A percentile compares a stretch with the other conserved stretches of the same genome.
Conservation (phyloP, 2,329 filamentous ascomycete species). For the Amauroascus verrucosus region DNA sequence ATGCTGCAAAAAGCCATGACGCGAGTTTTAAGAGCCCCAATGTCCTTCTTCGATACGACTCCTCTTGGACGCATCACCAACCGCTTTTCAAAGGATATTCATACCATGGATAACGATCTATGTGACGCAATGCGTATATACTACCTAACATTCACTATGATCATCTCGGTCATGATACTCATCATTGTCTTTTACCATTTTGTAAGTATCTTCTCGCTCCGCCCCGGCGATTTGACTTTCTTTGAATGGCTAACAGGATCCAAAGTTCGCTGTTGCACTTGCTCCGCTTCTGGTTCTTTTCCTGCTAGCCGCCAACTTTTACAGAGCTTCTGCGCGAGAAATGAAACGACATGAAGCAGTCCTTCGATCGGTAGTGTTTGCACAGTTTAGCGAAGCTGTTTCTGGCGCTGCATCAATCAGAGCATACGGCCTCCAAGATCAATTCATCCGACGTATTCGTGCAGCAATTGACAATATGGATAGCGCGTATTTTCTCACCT, state of each 20-base stretch:
- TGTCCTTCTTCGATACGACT: constrained; percentile 95
- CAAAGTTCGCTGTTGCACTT: constrained; percentile 56
- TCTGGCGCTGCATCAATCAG: constrained; percentile 67
- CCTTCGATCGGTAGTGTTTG: constrained; percentile 76
- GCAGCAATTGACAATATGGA: constrained; percentile 82
- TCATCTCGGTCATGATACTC: constrained; percentile 71
- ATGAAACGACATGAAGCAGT: constrained; percentile 91
- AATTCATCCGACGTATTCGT: constrained; percentile 61
- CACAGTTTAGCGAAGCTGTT: constrained; percentile 82
- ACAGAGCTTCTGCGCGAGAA: constrained; percentile 81
- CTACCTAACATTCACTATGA: constrained; percentile 72
- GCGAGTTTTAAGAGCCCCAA: constrained; percentile 58
- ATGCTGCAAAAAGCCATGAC: constrained; percentile 74
- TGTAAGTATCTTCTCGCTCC: constrained; percentile 24
- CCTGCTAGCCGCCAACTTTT: constrained; percentile 73
- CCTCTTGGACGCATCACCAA: constrained; percentile 92
- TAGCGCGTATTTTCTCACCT: constrained; percentile 86
- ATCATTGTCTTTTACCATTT: constrained; percentile 96
- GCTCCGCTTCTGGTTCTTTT: constrained; percentile 65
- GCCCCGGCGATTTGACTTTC: not conserved
- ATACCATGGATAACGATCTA: constrained; percentile 90
- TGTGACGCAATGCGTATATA: constrained; percentile 89
- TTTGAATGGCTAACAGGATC: not conserved
- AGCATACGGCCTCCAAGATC: constrained; percentile 71
- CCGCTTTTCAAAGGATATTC: constrained; percentile 88